These are phyloP conservation scores for Gelatoporia subvermispora DNA, from an alignment of 768 basidiomycete genomes.

Conservation along the genomic window DNA sequence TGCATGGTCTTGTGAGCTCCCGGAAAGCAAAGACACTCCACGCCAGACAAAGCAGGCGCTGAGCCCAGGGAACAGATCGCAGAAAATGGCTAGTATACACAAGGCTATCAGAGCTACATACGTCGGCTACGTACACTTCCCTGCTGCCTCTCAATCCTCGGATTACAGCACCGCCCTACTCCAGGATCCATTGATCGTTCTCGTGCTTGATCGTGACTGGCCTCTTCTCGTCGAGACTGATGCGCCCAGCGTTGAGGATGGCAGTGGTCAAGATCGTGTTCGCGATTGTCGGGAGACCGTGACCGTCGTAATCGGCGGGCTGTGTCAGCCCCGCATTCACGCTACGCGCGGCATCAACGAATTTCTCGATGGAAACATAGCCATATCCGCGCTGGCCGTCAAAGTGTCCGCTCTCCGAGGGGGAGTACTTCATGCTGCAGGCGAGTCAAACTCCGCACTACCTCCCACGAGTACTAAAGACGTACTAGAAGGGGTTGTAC, in stretches of 20 bases:
- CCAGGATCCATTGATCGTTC: constrained; percentile 61
- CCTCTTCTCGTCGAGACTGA: constrained; percentile 86
- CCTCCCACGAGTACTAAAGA: constrained; percentile 15
- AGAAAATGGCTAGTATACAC: no score
- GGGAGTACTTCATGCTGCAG: constrained; percentile 88
- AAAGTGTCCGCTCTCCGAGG: constrained; percentile 87
- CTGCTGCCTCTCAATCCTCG: no score
- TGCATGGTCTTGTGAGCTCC: no score
- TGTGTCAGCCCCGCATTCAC: constrained; percentile 68
- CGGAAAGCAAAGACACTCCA: no score
- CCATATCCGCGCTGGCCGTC: constrained; percentile 94
- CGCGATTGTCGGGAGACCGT: constrained; percentile 81
- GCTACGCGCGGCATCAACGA: constrained; percentile 75
- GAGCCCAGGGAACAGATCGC: no score
- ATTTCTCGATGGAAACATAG: constrained; percentile 88
- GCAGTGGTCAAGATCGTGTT: constrained; percentile 87
- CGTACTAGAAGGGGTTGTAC: constrained; percentile 91
- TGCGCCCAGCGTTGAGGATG: constrained; percentile 85
- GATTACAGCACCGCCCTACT: constrained; percentile 29
- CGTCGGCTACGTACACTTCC: no score
- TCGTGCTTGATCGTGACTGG: constrained; percentile 72
- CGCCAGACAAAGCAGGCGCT: no score
- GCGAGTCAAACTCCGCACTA: constrained; percentile 5
- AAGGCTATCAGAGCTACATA: no score
- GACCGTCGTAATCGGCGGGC: constrained; percentile 70